Conservation (phyloP, 768 basidiomycete genomes). For the Mycena venus region DNA sequence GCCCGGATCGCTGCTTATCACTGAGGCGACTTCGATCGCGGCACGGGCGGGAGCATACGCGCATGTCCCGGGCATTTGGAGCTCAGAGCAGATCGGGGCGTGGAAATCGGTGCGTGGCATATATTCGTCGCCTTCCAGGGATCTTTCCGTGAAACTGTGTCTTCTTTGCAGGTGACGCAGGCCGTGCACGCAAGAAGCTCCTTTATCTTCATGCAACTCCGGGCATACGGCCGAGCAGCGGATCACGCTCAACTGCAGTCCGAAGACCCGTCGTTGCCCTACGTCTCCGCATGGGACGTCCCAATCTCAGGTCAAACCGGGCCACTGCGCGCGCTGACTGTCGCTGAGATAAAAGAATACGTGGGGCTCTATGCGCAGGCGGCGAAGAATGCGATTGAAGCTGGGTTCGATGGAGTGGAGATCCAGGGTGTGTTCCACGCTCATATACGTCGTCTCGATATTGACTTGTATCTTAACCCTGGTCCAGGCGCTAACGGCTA, state of each 20-base stretch:
- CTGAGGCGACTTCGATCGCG: constrained; percentile 57
- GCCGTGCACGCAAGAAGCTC: constrained; percentile 62
- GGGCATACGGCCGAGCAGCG: no score
- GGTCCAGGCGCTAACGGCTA: neutral
- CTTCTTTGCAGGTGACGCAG: constrained; percentile 51
- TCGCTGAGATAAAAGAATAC: constrained; percentile 48
- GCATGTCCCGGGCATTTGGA: constrained; percentile 40
- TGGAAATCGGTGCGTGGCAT: constrained; percentile 53
- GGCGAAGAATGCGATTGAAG: no score
- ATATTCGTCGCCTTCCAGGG: no score
- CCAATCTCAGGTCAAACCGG: constrained; percentile 25
- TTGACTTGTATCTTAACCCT: neutral
- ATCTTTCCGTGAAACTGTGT: neutral
- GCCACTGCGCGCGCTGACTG: constrained; percentile 22
- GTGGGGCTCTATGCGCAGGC: no score
- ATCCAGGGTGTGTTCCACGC: constrained; percentile 35
- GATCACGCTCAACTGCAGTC: constrained; percentile 37
- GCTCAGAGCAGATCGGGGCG: constrained; percentile 48
- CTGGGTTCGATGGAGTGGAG: no score
- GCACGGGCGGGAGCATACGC: constrained; percentile 48
- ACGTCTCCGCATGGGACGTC: constrained; percentile 41
- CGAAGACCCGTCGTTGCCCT: constrained; percentile 37
- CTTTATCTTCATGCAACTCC: constrained; percentile 57
- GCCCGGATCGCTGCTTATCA: constrained; percentile 52
- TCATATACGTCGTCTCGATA: neutral